These are phyloP conservation scores for Fusarium subtropicale DNA, from an alignment of 2,329 filamentous ascomycete species.

Conservation along the genomic window DNA sequence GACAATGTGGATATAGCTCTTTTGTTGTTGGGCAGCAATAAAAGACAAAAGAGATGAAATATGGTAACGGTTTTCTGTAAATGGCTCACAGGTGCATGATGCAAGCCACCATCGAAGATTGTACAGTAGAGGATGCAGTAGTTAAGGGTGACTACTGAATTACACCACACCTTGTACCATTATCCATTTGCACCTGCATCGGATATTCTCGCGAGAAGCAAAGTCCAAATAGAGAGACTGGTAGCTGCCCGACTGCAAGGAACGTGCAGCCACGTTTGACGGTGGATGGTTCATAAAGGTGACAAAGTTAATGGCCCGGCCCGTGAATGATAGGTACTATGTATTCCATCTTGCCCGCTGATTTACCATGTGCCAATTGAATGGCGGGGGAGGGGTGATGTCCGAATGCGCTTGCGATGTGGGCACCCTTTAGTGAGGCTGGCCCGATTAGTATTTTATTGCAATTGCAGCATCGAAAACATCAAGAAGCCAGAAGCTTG, in stretches of 20 bases:
- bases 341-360: not conserved
- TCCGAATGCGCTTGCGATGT: constrained; percentile 30
- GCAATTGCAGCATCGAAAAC: constrained; percentile 15
- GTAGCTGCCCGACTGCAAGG: constrained; percentile 12
- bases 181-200: not conserved
- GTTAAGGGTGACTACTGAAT: constrained; percentile 7
- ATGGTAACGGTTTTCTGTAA: constrained; percentile 14
- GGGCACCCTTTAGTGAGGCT: not conserved
- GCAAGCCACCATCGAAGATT: constrained; percentile 40
- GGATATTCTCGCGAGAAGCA: constrained; percentile 10
- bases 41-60: not conserved
- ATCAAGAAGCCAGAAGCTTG: constrained; percentile 4
- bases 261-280: constrained; percentile 41
- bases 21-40: constrained; percentile 19
- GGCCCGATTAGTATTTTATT: not conserved
- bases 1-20: constrained; percentile 2
- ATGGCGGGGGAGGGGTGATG: constrained; percentile 32
- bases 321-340: constrained; percentile 27
- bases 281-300: constrained; percentile 38
- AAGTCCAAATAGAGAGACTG: not conserved
- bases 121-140: constrained; percentile 12
- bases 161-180: not conserved
- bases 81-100: constrained; percentile 41
- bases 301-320: constrained; percentile 27
- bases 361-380: constrained; percentile 13